phyloP scores from a whole-genome alignment of 768 basidiomycete species.

The Boletus reticuloceps region DNA sequence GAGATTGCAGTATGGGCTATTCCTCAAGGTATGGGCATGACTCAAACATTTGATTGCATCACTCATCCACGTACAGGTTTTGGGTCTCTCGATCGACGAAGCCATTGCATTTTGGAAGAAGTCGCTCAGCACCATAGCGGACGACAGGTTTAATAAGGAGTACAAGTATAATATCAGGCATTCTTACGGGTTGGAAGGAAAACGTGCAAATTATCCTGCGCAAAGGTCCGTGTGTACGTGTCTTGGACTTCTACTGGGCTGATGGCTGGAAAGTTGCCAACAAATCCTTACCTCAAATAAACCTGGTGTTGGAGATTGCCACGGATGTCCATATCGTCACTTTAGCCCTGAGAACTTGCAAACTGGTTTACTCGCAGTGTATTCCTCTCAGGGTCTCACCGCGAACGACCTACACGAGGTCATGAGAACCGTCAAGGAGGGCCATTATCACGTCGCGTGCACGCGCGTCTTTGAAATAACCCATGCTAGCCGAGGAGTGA shows the following conservation, averaged over 20 bases:
- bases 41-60: background rate
- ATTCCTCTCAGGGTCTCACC: slow-evolving; percentile 63
- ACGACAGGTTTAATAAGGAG: slow-evolving; percentile 97
- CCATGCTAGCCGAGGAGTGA: slow-evolving; percentile 66
- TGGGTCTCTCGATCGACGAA: slow-evolving; percentile 93
- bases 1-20: slow-evolving; percentile 86
- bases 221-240: slow-evolving; percentile 57
- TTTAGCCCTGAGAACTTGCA: slow-evolving; percentile 82
- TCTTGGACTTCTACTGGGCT: background rate
- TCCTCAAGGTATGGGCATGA: slow-evolving; percentile 72
- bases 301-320: slow-evolving; percentile 66
- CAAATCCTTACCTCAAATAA: slow-evolving; percentile 72
- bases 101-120: slow-evolving; percentile 91
- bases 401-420: slow-evolving; percentile 78
- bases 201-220: slow-evolving; percentile 90
- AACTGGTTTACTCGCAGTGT: slow-evolving; percentile 66
- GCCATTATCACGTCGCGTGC: slow-evolving; percentile 94
- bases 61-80: slow-evolving; percentile 50
- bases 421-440: slow-evolving; percentile 69
- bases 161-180: slow-evolving; percentile 98
- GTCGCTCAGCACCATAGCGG: slow-evolving; percentile 73
- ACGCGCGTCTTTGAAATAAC: slow-evolving; percentile 96
- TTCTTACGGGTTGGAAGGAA: slow-evolving; percentile 91
- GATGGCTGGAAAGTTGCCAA: slow-evolving; percentile 62
- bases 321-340: slow-evolving; percentile 93